Evolutionary conservation across 768 basidiomycete species (phyloP).

Genomic region (Rhizopogon vinicolor): DNA sequence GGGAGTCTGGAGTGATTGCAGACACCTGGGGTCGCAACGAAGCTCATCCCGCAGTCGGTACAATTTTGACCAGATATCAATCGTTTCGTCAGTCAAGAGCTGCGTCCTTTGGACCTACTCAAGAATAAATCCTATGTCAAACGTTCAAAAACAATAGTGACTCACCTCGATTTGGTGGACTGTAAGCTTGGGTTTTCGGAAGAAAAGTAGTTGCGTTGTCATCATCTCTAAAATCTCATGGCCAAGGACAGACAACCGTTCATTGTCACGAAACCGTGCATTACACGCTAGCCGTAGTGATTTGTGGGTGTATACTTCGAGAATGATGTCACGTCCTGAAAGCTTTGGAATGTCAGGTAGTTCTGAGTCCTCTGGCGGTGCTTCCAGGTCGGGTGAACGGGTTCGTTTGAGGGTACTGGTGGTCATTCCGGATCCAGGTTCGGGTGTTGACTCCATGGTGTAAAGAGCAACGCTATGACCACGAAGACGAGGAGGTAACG

Average conservation of each 20-base stretch:
- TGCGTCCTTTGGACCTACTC: slow-evolving; percentile 19
- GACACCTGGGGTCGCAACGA: slow-evolving; percentile 27
- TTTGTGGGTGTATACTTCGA: slow-evolving; percentile 68
- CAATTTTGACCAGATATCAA: slow-evolving; percentile 33
- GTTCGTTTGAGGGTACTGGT: slow-evolving; percentile 33
- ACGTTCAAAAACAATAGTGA: slow-evolving; percentile 7
- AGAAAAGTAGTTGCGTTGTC: slow-evolving; percentile 44
- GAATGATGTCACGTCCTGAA: slow-evolving; percentile 43
- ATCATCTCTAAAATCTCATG: slow-evolving; percentile 40
- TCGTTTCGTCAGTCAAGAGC: slow-evolving; percentile 27
- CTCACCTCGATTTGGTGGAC: slow-evolving; percentile 50
- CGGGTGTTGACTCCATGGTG: slow-evolving; percentile 27
- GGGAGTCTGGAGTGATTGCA: slow-evolving; percentile 19
- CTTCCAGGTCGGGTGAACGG: slow-evolving; percentile 21
- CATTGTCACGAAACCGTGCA: slow-evolving; percentile 49
- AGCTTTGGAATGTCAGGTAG: slow-evolving; percentile 46
- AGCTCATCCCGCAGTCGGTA: slow-evolving; percentile 32
- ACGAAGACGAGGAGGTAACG: slow-evolving; percentile 31
- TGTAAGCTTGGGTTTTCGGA: slow-evolving; percentile 45
- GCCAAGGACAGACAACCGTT: slow-evolving; percentile 51
- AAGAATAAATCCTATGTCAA: not conserved
- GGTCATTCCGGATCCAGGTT: slow-evolving; percentile 21
- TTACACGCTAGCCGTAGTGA: slow-evolving; percentile 47
- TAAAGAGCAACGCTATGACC: slow-evolving; percentile 28
- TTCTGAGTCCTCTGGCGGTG: slow-evolving; percentile 15